These are phyloP conservation scores for Murraya paniculata DNA, from an alignment of 345 rosid genomes.

Conservation along the genomic window DNA sequence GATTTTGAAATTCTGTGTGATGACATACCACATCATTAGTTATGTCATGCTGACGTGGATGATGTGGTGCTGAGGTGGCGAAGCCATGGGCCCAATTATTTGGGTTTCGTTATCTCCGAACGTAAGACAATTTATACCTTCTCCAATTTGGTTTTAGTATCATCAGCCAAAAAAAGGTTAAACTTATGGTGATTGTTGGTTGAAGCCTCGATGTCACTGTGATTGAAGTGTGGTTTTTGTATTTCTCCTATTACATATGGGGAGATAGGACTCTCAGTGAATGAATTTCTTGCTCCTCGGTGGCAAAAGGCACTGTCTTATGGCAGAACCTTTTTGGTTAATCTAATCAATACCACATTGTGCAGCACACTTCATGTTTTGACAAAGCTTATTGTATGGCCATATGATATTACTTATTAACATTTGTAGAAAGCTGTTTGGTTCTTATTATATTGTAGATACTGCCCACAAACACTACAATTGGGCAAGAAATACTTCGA, in stretches of 20 bases:
- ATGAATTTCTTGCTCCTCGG: constrained; percentile 68
- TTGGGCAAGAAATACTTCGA: constrained; percentile 53
- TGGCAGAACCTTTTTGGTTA: neutral
- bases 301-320: constrained; percentile 50
- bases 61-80: too few relatives aligned
- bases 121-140: neutral
- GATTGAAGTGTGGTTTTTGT: constrained; percentile 81
- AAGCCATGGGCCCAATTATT: neutral
- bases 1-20: too few relatives aligned
- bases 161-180: neutral
- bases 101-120: neutral
- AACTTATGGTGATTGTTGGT: neutral
- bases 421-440: neutral
- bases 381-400: neutral
- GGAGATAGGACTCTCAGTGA: constrained; percentile 55
- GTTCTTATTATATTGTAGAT: constrained; percentile 27
- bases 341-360: too few relatives aligned
- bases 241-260: constrained; percentile 57
- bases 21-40: too few relatives aligned
- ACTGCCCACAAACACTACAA: constrained; percentile 37
- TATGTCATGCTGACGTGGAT: too few relatives aligned
- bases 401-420: neutral
- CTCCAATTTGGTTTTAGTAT: neutral
- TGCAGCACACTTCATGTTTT: neutral
- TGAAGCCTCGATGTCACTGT: constrained; percentile 64